Evolutionary conservation across 441 rosid genomes (phyloP).

Genomic region (Gossypium gossypioides): DNA sequence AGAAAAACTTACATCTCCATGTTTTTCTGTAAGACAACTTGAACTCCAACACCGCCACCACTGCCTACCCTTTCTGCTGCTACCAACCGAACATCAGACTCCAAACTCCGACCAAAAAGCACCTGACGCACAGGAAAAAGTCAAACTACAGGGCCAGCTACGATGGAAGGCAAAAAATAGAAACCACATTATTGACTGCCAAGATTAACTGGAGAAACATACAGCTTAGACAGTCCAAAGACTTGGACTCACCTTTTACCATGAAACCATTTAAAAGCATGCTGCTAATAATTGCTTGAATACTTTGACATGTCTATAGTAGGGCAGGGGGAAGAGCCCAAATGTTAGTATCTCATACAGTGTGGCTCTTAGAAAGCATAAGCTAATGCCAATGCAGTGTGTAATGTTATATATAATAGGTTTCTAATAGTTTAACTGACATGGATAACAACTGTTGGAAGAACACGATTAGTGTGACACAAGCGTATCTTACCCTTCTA

Average conservation of each 20-base stretch:
- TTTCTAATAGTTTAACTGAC: neutral
- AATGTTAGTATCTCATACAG: neutral
- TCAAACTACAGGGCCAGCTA: neutral
- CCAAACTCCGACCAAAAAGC: slow-evolving; percentile 21
- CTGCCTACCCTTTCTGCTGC: slow-evolving; percentile 13
- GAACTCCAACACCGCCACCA: no score
- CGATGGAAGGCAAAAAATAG: neutral
- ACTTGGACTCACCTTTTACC: neutral
- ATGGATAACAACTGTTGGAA: neutral
- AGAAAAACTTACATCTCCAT: slow-evolving; percentile 15
- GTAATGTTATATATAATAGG: neutral
- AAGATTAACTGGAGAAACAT: neutral
- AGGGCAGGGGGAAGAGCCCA: neutral
- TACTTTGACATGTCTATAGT: neutral
- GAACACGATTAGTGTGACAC: neutral
- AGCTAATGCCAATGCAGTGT: neutral
- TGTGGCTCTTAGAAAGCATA: neutral
- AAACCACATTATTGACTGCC: neutral
- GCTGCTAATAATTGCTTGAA: neutral
- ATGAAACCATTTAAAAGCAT: neutral
- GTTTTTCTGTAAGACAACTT: slow-evolving; percentile 9
- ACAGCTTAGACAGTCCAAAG: neutral
- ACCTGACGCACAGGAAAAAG: slow-evolving; percentile 4
- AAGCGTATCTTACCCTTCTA: slow-evolving; percentile 15
- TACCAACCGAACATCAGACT: slow-evolving; percentile 21